These are phyloP conservation scores for Henckelia pumila DNA, from an alignment of 257 asterid species.

Conservation along the genomic window DNA sequence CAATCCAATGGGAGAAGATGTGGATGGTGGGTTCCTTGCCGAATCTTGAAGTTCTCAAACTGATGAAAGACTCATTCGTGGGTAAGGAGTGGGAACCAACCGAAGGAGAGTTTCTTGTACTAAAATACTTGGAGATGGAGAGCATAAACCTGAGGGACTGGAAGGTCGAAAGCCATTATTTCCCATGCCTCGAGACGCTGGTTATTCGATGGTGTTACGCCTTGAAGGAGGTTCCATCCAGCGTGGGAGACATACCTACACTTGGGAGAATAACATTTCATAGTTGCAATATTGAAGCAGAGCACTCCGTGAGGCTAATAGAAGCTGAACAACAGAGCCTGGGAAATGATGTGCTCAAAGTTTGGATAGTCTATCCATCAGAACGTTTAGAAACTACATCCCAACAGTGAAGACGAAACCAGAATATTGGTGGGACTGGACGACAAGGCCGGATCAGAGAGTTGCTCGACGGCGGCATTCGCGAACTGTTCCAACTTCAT, in stretches of 20 bases:
- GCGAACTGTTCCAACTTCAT: no score
- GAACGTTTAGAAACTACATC: no score
- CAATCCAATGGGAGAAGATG: no score
- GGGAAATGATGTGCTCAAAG: background rate
- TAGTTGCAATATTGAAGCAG: background rate
- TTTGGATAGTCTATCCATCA: background rate
- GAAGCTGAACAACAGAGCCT: background rate
- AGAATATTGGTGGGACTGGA: no score
- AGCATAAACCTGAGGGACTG: background rate
- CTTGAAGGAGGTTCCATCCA: background rate
- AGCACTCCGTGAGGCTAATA: background rate
- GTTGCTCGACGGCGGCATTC: no score
- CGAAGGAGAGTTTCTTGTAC: conserved; percentile 1
- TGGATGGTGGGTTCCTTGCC: conserved; percentile 4
- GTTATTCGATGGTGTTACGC: background rate
- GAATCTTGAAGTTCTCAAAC: conserved; percentile 6
- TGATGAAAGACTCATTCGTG: background rate
- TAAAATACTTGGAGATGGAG: conserved; percentile 12
- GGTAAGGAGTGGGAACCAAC: conserved; percentile 14
- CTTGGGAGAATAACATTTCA: background rate
- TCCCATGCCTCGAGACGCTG: no score
- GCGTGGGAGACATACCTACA: background rate
- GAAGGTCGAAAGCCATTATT: background rate
- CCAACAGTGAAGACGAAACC: no score
- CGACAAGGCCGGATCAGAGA: no score